Percentiles rank a stretch among this genome's conserved stretches.
These are phyloP conservation scores for Rhamnella rubrinervis DNA, from an alignment of 331 rosid species.

Conservation along the genomic window DNA sequence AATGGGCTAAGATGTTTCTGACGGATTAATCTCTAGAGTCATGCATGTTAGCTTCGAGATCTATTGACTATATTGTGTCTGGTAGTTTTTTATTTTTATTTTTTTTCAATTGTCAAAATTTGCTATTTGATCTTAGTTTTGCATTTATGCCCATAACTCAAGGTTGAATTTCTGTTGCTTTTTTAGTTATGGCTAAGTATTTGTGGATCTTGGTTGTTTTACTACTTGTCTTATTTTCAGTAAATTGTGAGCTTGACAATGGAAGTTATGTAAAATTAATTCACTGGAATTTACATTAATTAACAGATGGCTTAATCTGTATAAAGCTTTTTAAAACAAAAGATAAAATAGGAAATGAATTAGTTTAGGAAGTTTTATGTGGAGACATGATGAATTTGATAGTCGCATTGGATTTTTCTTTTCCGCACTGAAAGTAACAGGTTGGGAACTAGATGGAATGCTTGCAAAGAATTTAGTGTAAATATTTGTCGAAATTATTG, in stretches of 20 bases:
- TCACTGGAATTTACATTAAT: background rate
- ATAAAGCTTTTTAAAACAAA: no score
- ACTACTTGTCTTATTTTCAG: background rate
- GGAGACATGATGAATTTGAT: background rate
- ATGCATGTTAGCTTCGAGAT: constrained; percentile 14
- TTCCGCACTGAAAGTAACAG: background rate
- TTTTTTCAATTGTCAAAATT: background rate
- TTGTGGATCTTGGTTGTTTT: background rate
- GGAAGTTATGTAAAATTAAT: background rate
- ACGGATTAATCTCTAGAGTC: background rate
- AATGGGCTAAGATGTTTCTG: background rate
- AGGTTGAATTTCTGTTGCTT: background rate
- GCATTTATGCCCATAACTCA: background rate
- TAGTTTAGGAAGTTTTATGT: background rate
- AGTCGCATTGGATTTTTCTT: background rate
- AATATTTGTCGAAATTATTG: background rate
- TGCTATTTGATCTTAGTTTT: background rate
- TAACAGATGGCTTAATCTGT: background rate
- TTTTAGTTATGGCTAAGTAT: background rate
- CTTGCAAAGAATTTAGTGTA: background rate
- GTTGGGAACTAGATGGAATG: background rate
- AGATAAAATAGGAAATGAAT: no score
- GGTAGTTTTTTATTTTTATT: background rate
- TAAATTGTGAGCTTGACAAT: background rate
- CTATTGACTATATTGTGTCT: background rate